These are phyloP conservation scores for Botrytis elliptica DNA, from an alignment of 2,329 filamentous ascomycete genomes.

Conservation along the genomic window DNA sequence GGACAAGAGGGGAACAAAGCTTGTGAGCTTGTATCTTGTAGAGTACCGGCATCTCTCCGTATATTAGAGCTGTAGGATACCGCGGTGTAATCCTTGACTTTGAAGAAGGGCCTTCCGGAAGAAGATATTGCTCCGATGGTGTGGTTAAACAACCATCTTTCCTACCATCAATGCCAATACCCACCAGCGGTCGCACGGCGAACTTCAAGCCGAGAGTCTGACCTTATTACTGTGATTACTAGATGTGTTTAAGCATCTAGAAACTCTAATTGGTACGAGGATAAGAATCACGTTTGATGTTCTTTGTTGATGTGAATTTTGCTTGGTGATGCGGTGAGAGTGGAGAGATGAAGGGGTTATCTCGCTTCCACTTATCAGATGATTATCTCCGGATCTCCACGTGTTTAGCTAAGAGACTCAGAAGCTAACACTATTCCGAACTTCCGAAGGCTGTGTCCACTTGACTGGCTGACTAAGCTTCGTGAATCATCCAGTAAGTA, in stretches of 20 bases:
- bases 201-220: neutral
- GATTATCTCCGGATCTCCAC: neutral
- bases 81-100: neutral
- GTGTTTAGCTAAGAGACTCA: neutral
- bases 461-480: conserved; percentile 2
- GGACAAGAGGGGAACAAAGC: neutral
- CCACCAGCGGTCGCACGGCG: neutral
- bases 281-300: neutral
- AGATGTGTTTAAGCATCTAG: neutral
- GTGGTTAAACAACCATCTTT: neutral
- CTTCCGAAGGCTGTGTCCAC: neutral
- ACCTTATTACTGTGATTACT: neutral
- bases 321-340: neutral
- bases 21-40: neutral
- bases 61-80: neutral
- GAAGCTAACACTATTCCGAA: neutral
- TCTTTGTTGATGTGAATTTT: neutral
- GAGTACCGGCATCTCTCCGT: neutral
- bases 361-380: neutral
- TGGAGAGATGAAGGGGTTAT: neutral
- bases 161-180: neutral
- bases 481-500: neutral
- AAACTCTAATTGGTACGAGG: neutral
- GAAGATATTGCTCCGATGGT: neutral
- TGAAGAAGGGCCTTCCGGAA: neutral